These are phyloP conservation scores for Trichosanthes truncata DNA, from an alignment of 306 rosid species.

Conservation along the genomic window DNA sequence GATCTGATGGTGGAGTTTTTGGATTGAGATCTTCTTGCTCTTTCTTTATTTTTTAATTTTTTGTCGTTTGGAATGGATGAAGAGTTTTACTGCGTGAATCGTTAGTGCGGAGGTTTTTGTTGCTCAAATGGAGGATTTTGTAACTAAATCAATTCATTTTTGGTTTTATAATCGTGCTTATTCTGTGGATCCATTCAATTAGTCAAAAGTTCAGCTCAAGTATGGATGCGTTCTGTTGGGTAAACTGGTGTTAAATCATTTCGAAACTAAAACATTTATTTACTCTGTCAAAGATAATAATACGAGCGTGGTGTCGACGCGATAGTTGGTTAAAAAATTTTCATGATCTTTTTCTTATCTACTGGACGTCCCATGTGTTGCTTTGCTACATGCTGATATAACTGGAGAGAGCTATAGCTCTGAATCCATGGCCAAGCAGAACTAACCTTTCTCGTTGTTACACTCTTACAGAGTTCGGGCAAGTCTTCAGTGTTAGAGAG, in stretches of 20 bases:
- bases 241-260: not conserved
- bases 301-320: not conserved
- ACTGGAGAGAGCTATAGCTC: not conserved
- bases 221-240: not conserved
- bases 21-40: not conserved
- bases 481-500: conserved; percentile 91
- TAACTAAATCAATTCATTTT: not conserved
- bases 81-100: not conserved
- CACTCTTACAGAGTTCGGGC: conserved; percentile 70
- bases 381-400: not conserved
- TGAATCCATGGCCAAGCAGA: not conserved
- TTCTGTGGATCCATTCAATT: not conserved
- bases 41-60: not conserved
- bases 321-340: not conserved
- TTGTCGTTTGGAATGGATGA: not conserved
- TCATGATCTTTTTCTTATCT: not conserved
- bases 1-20: not conserved
- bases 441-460: conserved; percentile 5
- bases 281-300: not conserved
- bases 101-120: not conserved
- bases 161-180: not conserved
- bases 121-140: not conserved
- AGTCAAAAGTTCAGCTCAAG: not conserved
- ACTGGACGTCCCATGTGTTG: not conserved
- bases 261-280: not conserved